Evolutionary conservation across 139 green algal genomes (phyloP), one percentile per base, ranked within the genome.

Genomic region (Micractinium conductrix): DNA sequence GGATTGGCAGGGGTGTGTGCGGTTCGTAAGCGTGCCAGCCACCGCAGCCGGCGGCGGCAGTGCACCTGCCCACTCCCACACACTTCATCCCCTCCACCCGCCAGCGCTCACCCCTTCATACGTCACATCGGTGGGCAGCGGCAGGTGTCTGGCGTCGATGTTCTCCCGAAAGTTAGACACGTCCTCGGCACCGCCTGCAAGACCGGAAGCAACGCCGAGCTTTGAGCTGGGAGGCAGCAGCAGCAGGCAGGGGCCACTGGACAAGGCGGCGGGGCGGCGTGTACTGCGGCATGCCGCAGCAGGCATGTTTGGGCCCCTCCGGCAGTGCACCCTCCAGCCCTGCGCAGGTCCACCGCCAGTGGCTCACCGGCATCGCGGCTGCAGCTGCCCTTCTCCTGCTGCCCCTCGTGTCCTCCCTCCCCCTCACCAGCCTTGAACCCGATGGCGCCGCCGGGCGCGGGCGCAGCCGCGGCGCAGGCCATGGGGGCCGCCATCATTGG

Each of bases 141-240:
- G 81, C 71, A 86, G 81, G 16, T 82, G 35, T 10, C 71, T 55
- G 2, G 58, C 70, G 3, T 21, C 40, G 4, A 86, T 3, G 21
- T 86, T 86, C 43, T 63, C 71, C 19, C 81, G 42, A n/a, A 86
- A 82, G 81, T 86, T 86, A 42, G 58, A 42, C 7, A 38, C 81
- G n/a, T 86, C 81, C 72, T 82, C 55, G 21, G 70, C 70, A 0
- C 70, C 70, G 9, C 70, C 70, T 76, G 68, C 68, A 35, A 0
- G 40, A 0, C 1, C 0, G 19, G 6, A 35, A 2, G 40, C 0
- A 33, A 6, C 6, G 0, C 38, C 24, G 17, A 12, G 37, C 2
- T 35, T 4, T 16, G 26, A 71, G n/a, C 10, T 5, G 60, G 17
- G 19, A 68, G 58, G 9, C 16, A 9, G 58, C 58, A 33, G 58